Conservation (phyloP, 1,284 basidiomycete genomes). For the Naganishia sp. region DNA sequence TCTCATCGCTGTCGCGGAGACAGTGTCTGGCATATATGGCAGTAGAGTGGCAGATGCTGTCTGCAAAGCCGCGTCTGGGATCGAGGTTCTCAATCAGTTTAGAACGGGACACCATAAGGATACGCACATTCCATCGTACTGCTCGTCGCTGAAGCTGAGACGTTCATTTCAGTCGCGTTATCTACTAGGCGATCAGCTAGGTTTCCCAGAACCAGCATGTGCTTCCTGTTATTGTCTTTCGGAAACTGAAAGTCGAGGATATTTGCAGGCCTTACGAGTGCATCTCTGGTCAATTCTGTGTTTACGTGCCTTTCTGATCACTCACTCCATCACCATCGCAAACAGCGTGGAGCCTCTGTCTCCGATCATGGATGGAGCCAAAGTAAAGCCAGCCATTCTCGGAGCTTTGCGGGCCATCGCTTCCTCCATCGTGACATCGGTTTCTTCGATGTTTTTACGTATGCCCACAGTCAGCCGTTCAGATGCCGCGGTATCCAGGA, state of each 20-base stretch:
- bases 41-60: slow-evolving; percentile 8
- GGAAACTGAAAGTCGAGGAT: slow-evolving; percentile 24
- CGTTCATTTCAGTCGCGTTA: background rate
- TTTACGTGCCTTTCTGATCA: background rate
- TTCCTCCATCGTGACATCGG: slow-evolving; percentile 6
- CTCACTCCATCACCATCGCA: slow-evolving; percentile 18
- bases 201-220: slow-evolving; percentile 18
- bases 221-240: slow-evolving; percentile 22
- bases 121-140: too few relatives aligned
- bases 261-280: slow-evolving; percentile 5
- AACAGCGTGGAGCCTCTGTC: slow-evolving; percentile 17
- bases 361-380: slow-evolving; percentile 13
- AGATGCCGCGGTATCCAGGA: slow-evolving; percentile 6
- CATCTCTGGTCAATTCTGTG: background rate
- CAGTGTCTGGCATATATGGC: background rate
- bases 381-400: slow-evolving; percentile 14
- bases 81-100: background rate
- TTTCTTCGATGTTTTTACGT: slow-evolving; percentile 9
- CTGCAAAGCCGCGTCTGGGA: slow-evolving; percentile 10
- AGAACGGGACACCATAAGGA: too few relatives aligned
- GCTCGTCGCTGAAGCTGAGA: too few relatives aligned
- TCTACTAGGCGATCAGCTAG: background rate
- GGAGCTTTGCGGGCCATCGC: slow-evolving; percentile 10
- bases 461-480: background rate
- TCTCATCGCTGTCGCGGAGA: background rate